Evolutionary conservation across 306 rosid genomes (phyloP).

Genomic region (Cucumis hystrix): DNA sequence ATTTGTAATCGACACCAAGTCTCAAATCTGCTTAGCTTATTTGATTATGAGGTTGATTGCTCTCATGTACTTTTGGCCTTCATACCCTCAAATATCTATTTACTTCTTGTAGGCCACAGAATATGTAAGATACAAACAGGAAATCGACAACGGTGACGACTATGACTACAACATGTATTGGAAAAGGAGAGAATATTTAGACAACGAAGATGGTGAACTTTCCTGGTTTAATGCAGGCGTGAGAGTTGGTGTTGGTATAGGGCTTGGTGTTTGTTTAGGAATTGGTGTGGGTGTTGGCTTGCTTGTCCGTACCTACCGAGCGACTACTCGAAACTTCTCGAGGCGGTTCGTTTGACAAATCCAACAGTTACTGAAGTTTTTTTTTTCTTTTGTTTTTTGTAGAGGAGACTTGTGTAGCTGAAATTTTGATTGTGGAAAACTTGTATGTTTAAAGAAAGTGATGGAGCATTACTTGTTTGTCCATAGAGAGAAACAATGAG

Average conservation of each 20-base stretch:
- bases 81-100: neutral
- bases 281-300: conserved; percentile 25
- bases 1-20: no score
- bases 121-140: conserved; percentile 20
- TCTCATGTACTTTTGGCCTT: neutral
- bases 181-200: conserved; percentile 24
- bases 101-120: conserved; percentile 13
- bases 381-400: no score
- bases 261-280: conserved; percentile 32
- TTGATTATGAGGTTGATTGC: neutral
- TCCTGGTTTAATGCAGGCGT: conserved; percentile 36
- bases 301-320: conserved; percentile 26
- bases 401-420: neutral
- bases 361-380: neutral
- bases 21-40: neutral
- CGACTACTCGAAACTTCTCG: conserved; percentile 22
- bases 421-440: neutral
- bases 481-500: neutral
- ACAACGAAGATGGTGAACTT: conserved; percentile 30
- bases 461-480: neutral
- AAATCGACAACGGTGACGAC: conserved; percentile 4
- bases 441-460: neutral
- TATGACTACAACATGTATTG: conserved; percentile 12
- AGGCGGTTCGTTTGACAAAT: conserved; percentile 19
- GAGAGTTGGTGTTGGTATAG: conserved; percentile 32